Evolutionary conservation across 345 rosid genomes (phyloP).

Genomic region (Capsella bursapastoris): DNA sequence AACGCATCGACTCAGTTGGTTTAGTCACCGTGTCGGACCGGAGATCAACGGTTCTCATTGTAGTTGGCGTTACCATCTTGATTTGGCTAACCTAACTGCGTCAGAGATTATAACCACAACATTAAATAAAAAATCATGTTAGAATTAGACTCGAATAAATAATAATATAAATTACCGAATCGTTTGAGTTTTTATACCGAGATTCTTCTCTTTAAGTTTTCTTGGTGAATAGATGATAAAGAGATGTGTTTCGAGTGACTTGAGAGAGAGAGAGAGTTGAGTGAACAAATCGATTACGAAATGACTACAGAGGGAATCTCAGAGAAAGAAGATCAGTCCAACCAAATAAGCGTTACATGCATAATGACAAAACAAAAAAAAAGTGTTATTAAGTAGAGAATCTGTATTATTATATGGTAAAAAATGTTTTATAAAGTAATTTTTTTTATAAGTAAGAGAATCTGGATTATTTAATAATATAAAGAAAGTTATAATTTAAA

Average conservation of each 20-base stretch:
- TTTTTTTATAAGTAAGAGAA: too few species aligned
- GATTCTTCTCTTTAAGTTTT: neutral
- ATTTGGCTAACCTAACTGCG: neutral
- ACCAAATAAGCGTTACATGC: constrained; percentile 22
- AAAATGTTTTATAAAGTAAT: too few species aligned
- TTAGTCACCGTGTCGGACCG: constrained; percentile 91
- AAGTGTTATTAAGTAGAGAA: too few species aligned
- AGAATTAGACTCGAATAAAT: neutral
- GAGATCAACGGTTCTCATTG: constrained; percentile 77
- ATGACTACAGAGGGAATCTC: constrained; percentile 30
- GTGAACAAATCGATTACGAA: constrained; percentile 32
- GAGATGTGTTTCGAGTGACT: constrained; percentile 22
- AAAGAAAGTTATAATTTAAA: neutral
- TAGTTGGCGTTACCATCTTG: constrained; percentile 45
- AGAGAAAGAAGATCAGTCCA: constrained; percentile 28
- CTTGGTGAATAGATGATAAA: constrained; percentile 22
- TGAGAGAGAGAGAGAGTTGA: constrained; percentile 12
- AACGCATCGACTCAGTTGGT: constrained; percentile 90
- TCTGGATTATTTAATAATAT: too few species aligned
- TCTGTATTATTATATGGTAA: too few species aligned
- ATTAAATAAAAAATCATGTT: neutral
- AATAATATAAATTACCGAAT: neutral
- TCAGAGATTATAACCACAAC: neutral
- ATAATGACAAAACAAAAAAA: constrained; percentile 28
- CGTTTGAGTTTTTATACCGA: constrained; percentile 3